phyloP scores from a whole-genome alignment of 176 grass and related monocot genomes.

The Cenchrus purpureus region DNA sequence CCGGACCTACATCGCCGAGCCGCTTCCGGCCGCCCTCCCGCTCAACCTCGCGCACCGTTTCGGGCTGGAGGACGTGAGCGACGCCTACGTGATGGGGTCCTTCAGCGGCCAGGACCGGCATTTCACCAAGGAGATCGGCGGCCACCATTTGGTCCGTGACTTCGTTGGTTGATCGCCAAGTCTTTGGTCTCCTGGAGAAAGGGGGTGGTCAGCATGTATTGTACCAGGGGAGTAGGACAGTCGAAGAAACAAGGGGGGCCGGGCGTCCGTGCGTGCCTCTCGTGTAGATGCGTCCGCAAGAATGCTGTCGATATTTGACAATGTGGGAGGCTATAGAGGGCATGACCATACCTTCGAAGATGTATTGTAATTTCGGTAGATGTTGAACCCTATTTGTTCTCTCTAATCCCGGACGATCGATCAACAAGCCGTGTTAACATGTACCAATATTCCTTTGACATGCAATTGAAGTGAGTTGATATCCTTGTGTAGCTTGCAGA shows the following conservation, averaged over 20 bases:
- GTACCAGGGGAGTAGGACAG: slow-evolving; percentile 45
- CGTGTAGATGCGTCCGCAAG: slow-evolving; percentile 34
- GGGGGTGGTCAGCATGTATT: slow-evolving; percentile 22
- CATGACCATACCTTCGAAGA: slow-evolving; percentile 46
- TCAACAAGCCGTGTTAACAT: slow-evolving; percentile 45
- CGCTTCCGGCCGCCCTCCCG: slow-evolving; percentile 62
- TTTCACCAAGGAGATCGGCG: slow-evolving; percentile 75
- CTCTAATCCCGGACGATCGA: slow-evolving; percentile 30
- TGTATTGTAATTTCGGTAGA: slow-evolving; percentile 28
- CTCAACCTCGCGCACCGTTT: slow-evolving; percentile 74
- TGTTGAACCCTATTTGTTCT: slow-evolving; percentile 44
- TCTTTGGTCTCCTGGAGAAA: neutral
- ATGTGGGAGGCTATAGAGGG: slow-evolving; percentile 38
- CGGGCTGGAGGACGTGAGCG: slow-evolving; percentile 83
- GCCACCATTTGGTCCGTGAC: slow-evolving; percentile 87
- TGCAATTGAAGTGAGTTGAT: neutral
- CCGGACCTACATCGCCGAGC: slow-evolving; percentile 64
- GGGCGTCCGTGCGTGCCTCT: slow-evolving; percentile 29
- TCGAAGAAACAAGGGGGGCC: slow-evolving; percentile 6
- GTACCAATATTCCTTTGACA: slow-evolving; percentile 38
- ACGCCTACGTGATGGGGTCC: slow-evolving; percentile 69
- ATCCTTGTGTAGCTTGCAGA: neutral
- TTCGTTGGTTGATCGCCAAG: slow-evolving; percentile 68
- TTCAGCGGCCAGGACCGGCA: slow-evolving; percentile 75
- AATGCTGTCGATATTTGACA: slow-evolving; percentile 61